Percentiles rank a stretch among this genome's conserved stretches.
Conservation (phyloP, 352 stramenopile genomes). For the Phytophthora agathidicida region DNA sequence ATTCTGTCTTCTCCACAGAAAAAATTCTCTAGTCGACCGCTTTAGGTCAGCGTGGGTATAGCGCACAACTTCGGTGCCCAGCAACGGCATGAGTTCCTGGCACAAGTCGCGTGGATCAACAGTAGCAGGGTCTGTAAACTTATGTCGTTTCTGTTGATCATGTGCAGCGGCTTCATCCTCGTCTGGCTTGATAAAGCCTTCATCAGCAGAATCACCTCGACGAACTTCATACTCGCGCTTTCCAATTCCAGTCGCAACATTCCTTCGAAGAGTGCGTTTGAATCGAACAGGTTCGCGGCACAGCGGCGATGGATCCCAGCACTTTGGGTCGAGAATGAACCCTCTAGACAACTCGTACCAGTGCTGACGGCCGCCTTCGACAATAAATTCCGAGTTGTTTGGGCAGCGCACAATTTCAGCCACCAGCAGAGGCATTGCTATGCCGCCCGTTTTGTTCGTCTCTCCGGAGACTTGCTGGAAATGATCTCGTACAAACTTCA, state of each 20-base stretch:
- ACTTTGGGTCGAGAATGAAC: conserved; percentile 63
- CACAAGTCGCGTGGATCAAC: conserved; percentile 37
- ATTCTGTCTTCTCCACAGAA: conserved; percentile 25
- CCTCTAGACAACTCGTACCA: conserved; percentile 70
- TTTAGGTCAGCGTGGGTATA: conserved; percentile 52
- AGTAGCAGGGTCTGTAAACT: conserved; percentile 36
- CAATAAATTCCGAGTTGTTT: conserved; percentile 14
- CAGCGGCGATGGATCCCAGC: conserved; percentile 61
- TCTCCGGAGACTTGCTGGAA: conserved; percentile 40
- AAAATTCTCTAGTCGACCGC: conserved; percentile 39
- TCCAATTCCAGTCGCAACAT: conserved; percentile 15
- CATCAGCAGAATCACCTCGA: conserved; percentile 33
- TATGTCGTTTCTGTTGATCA: conserved; percentile 29
- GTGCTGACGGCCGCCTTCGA: background rate
- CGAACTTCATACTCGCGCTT: conserved; percentile 62
- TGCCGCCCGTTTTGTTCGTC: conserved; percentile 30
- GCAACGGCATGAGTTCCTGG: conserved; percentile 33
- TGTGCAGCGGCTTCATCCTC: conserved; percentile 28
- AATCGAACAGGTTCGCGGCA: conserved; percentile 60
- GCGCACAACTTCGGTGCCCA: conserved; percentile 22
- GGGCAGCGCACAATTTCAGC: conserved; percentile 51
- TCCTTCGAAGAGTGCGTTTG: conserved; percentile 38
- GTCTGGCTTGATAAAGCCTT: conserved; percentile 62
- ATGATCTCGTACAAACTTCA: conserved; percentile 40
- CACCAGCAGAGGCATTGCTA: conserved; percentile 68